These are phyloP conservation scores for Malus sieversii DNA, from an alignment of 306 rosid genomes.

Conservation along the genomic window DNA sequence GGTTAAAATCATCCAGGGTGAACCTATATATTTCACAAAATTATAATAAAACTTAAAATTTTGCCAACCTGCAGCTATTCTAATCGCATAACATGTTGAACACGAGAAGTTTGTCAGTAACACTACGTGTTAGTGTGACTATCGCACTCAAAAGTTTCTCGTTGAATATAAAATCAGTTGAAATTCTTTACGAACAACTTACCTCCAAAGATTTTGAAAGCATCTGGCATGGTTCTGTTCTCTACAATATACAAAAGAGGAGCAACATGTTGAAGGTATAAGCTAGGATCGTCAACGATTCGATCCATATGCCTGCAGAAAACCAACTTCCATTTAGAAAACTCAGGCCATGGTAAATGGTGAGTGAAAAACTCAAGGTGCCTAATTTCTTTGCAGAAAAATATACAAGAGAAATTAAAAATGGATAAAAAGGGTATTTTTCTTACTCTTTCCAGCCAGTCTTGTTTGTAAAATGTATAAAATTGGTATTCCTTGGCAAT, in stretches of 20 bases:
- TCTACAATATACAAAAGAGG: conserved; percentile 58
- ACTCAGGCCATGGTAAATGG: not conserved
- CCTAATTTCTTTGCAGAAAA: not conserved
- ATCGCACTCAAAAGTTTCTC: not conserved
- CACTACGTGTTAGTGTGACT: not conserved
- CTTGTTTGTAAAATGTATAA: conserved; percentile 50
- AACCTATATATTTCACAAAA: conserved; percentile 29
- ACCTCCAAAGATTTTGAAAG: conserved; percentile 56
- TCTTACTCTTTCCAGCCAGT: conserved; percentile 55
- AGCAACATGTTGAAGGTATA: conserved; percentile 31
- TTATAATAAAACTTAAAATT: not conserved
- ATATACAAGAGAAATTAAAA: not conserved
- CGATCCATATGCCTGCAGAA: conserved; percentile 44
- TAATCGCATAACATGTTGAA: not conserved
- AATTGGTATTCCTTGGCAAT: conserved; percentile 54
- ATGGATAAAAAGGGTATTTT: not conserved
- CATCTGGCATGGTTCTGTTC: conserved; percentile 48
- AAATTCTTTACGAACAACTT: not conserved
- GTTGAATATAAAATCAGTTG: too few species aligned
- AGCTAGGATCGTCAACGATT: conserved; percentile 59
- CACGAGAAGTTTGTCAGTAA: not conserved
- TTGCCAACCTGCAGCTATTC: not conserved
- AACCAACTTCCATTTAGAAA: not conserved
- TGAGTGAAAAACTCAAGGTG: not conserved
- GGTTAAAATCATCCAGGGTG: conserved; percentile 60